phyloP scores from a whole-genome alignment of 768 basidiomycete species.

The Phlegmacium glaucopus region DNA sequence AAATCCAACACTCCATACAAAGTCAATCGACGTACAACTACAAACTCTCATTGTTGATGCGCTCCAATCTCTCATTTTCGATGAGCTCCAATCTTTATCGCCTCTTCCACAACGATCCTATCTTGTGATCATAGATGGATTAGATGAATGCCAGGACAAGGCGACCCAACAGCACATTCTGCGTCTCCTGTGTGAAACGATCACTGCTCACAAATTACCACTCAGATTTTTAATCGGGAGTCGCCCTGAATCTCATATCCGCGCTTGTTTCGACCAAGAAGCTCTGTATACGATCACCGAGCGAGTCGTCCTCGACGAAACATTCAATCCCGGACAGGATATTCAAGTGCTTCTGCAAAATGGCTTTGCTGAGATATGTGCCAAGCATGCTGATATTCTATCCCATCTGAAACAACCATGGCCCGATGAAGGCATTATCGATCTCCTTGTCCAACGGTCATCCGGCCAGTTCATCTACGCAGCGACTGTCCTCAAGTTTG shows the following conservation, averaged over 20 bases:
- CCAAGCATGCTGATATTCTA: neutral
- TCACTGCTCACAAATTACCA: neutral
- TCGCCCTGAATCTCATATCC: constrained; percentile 18
- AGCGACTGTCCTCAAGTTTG: constrained; percentile 9
- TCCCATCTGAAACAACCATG: neutral
- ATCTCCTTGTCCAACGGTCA: no score
- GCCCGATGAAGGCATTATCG: no score
- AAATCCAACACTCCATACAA: constrained; percentile 4
- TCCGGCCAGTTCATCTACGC: no score
- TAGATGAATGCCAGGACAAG: constrained; percentile 15
- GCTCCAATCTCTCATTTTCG: constrained; percentile 7
- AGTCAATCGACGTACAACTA: constrained; percentile 7
- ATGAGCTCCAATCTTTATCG: neutral
- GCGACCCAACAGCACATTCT: constrained; percentile 10
- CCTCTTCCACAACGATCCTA: neutral
- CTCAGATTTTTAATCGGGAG: constrained; percentile 19
- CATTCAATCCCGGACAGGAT: neutral
- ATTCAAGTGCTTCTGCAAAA: constrained; percentile 10
- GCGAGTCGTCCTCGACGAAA: constrained; percentile 1
- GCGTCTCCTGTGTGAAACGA: neutral
- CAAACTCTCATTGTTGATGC: constrained; percentile 7
- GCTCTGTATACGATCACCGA: neutral
- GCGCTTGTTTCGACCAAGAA: neutral
- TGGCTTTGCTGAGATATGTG: constrained; percentile 7
- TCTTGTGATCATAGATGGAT: constrained; percentile 17